Conservation (phyloP, 805 yeast genomes). For the Candida parachauliodes region DNA sequence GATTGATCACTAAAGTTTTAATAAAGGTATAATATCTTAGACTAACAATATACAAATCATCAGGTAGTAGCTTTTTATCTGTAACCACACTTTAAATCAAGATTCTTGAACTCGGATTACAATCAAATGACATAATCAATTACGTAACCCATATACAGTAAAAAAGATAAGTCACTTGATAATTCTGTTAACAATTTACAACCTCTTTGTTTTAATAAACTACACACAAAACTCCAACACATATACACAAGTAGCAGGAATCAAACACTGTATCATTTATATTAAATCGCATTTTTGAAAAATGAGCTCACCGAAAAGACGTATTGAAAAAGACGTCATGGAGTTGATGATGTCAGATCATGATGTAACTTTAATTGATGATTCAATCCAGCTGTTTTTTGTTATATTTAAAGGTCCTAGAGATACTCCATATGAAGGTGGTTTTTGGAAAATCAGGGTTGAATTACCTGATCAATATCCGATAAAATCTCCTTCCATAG, state of each 20-base stretch:
- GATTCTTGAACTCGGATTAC: too few relatives aligned
- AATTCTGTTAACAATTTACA: too few relatives aligned
- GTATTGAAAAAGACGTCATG: slow-evolving; percentile 95
- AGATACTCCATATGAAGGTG: slow-evolving; percentile 83
- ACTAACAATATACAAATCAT: too few relatives aligned
- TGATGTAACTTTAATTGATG: slow-evolving; percentile 79
- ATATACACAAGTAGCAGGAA: too few relatives aligned
- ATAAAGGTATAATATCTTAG: too few relatives aligned
- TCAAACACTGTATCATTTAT: too few relatives aligned
- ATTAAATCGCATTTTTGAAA: too few relatives aligned
- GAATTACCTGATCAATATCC: slow-evolving; percentile 96
- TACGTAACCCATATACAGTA: slow-evolving; percentile 1
- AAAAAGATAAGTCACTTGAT: slow-evolving; percentile 3
- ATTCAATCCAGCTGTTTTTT: slow-evolving; percentile 73
- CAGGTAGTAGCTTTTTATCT: too few relatives aligned
- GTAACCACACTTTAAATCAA: too few relatives aligned
- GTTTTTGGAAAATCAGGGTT: slow-evolving; percentile 86
- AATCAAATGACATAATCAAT: background rate
- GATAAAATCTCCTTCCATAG: slow-evolving; percentile 92
- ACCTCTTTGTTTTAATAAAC: background rate
- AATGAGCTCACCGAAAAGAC: slow-evolving; percentile 62
- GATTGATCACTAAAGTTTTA: too few relatives aligned
- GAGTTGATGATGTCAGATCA: slow-evolving; percentile 93
- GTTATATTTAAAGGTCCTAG: slow-evolving; percentile 83
- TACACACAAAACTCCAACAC: too few relatives aligned